phyloP scores from a whole-genome alignment of 768 basidiomycete genomes.

The Hypsizygus marmoreus region DNA sequence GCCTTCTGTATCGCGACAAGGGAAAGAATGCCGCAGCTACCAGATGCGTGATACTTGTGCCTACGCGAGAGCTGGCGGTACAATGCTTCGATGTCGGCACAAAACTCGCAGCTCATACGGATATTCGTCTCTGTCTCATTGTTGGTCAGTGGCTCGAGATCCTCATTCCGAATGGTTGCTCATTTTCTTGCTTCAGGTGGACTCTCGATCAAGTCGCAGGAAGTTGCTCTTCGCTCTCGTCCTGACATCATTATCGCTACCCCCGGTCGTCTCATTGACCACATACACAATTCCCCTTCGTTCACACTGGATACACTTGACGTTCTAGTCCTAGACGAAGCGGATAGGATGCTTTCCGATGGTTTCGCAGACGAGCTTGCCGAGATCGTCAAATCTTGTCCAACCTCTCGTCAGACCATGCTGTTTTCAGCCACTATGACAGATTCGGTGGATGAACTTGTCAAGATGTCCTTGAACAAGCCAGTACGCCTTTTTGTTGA shows the following conservation, averaged over 20 bases:
- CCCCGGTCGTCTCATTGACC: constrained; percentile 96
- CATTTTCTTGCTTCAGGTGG: constrained; percentile 59
- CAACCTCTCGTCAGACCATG: constrained; percentile 91
- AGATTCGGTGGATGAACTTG: constrained; percentile 91
- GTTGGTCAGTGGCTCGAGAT: constrained; percentile 61
- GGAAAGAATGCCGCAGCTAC: constrained; percentile 85
- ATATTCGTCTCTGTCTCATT: constrained; percentile 87
- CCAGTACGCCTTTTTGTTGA: constrained; percentile 96
- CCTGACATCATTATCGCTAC: constrained; percentile 97
- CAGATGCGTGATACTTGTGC: constrained; percentile 89
- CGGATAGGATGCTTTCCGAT: constrained; percentile 94
- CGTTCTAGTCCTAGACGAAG: constrained; percentile 94
- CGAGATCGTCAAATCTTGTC: constrained; percentile 93
- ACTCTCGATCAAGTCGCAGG: constrained; percentile 90
- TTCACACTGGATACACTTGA: constrained; percentile 93
- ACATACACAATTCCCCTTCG: constrained; percentile 91
- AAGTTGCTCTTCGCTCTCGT: constrained; percentile 76
- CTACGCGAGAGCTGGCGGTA: constrained; percentile 93
- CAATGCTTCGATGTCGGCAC: constrained; percentile 93
- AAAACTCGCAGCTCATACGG: constrained; percentile 83
- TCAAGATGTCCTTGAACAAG: constrained; percentile 89
- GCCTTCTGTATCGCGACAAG: constrained; percentile 88
- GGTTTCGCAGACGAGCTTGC: constrained; percentile 94
- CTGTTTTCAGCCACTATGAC: constrained; percentile 99
- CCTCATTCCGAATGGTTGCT: constrained; percentile 9